Evolutionary conservation across 306 rosid species (phyloP).

Genomic region (Glycine soja): DNA sequence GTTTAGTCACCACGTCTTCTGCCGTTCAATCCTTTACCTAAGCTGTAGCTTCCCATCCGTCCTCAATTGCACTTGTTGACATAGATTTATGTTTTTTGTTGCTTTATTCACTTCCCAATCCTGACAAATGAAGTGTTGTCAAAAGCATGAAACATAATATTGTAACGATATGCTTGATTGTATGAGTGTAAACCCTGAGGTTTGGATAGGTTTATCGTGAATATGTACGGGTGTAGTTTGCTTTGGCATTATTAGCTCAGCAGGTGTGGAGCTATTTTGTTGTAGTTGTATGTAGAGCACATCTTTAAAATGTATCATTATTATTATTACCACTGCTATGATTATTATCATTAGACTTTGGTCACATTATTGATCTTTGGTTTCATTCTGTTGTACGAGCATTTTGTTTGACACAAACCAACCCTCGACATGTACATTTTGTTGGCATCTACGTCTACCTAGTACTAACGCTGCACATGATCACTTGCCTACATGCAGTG

Average conservation of each 20-base stretch:
- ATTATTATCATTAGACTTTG: background rate
- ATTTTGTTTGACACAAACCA: slow-evolving; percentile 14
- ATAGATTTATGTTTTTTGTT: slow-evolving; percentile 39
- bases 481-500: background rate
- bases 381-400: slow-evolving; percentile 29
- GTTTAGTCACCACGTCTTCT: slow-evolving; percentile 93
- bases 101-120: slow-evolving; percentile 49
- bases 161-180: slow-evolving; percentile 37
- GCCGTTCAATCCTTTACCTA: slow-evolving; percentile 71
- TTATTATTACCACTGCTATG: background rate
- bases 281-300: slow-evolving; percentile 24
- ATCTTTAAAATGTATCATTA: background rate
- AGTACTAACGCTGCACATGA: background rate
- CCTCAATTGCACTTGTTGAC: slow-evolving; percentile 3
- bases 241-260: slow-evolving; percentile 42
- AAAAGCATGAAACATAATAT: slow-evolving; percentile 26
- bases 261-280: slow-evolving; percentile 41
- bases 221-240: slow-evolving; percentile 39
- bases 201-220: slow-evolving; percentile 35
- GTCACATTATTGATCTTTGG: slow-evolving; percentile 33
- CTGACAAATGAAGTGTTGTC: slow-evolving; percentile 2
- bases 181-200: slow-evolving; percentile 36
- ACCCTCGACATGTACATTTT: slow-evolving; percentile 11
- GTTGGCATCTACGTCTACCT: background rate
- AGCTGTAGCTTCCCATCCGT: slow-evolving; percentile 27